Evolutionary conservation across 805 yeast species (phyloP), one percentile per base, ranked within the genome.

Genomic region (Debaryomyces hansenii): DNA sequence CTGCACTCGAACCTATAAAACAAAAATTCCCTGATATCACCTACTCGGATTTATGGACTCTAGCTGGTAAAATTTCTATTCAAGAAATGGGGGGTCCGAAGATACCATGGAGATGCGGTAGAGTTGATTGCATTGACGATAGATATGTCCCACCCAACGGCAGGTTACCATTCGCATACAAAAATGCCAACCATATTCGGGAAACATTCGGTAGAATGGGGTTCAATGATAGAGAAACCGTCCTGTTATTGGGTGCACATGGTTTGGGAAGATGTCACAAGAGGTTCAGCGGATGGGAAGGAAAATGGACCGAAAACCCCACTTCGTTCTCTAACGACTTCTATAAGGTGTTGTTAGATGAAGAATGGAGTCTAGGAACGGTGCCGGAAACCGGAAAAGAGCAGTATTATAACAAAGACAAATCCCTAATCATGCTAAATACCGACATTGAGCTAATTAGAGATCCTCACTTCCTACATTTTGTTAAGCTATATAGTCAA

Each of bases 271-370:
- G 88, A 46, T 85, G 94, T 55, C 95, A 88, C 63, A 72, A 80
- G 47, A 63, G 75, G 52, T 79, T 83, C 50, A 80, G 90, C 18
- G 95, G 95, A 2, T 90, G 75, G 70, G 94, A 87, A 53, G 96
- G 96, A 11, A 90, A 92, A 50, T 89, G 96, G 96, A 91, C 92
- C 33, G 85, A 85, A 45, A 80, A 86, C 34, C 89, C 94, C 45
- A 87, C 85, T 27, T 66, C 73, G 52, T 85, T 90, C 63, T 75
- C 84, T 43, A 90, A 89, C 69, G 88, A 87, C 36, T 89, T 87
- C 64, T 89, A 68, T 50, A 60, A 55, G 37, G 54, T 49, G 3
- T 46, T 63, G 6, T 12, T 58, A 10, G 69, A 79, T 70, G 64
- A 73, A 77, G 46, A 75, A 33, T 69, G 87, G 61, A 53, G 44